These are phyloP conservation scores for Podila clonocystis DNA, from an alignment of 192 early-diverging fungal genomes.

Conservation along the genomic window DNA sequence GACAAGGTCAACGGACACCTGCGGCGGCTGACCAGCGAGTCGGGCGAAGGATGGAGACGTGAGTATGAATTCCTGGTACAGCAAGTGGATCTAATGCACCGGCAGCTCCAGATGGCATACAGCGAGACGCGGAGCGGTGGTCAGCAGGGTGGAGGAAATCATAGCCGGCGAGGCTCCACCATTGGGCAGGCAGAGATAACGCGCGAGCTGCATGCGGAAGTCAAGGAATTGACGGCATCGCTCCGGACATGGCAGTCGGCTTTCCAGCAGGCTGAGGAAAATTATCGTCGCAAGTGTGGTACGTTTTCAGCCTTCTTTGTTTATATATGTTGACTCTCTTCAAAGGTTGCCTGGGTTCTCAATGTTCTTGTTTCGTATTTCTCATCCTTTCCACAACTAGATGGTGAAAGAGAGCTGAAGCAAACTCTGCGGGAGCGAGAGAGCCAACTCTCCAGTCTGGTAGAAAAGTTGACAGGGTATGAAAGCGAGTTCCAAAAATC, in stretches of 20 bases:
- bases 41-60: conserved; percentile 20
- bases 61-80: conserved; percentile 49
- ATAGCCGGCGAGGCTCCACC: neutral
- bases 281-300: conserved; percentile 47
- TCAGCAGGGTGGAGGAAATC: neutral
- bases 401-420: conserved; percentile 34
- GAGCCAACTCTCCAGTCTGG: conserved; percentile 18
- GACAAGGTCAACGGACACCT: conserved; percentile 24
- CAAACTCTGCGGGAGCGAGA: conserved; percentile 35
- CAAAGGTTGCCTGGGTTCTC: neutral
- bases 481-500: conserved; percentile 27
- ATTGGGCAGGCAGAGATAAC: conserved; percentile 24
- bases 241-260: conserved; percentile 37
- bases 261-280: conserved; percentile 27
- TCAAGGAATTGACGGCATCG: conserved; percentile 26
- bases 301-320: neutral
- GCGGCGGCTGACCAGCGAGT: conserved; percentile 1
- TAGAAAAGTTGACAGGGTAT: conserved; percentile 23
- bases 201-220: conserved; percentile 24
- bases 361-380: neutral
- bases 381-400: neutral
- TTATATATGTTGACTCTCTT: neutral
- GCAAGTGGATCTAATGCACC: conserved; percentile 42
- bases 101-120: conserved; percentile 27
- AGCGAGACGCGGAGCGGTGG: conserved; percentile 7